These are phyloP conservation scores for Penicillium sp. DNA, from an alignment of 2,329 filamentous ascomycete genomes.

Conservation along the genomic window DNA sequence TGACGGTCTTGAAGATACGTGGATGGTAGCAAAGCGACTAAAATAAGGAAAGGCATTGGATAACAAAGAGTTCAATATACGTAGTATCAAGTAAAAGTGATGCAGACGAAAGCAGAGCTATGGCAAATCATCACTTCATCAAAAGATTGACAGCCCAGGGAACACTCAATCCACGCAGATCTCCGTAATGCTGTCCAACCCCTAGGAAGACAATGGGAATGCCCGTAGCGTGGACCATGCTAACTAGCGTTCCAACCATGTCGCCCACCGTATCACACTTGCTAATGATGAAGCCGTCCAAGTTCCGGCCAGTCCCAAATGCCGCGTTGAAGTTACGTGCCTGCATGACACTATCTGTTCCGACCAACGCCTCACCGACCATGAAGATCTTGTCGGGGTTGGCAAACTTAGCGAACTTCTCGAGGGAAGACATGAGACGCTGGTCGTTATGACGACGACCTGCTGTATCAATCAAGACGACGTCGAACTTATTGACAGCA, in stretches of 20 bases:
- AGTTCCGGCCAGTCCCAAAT: constrained; percentile 71
- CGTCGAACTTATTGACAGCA: constrained; percentile 71
- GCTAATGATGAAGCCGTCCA: constrained; percentile 97
- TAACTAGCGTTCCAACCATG: constrained; percentile 94
- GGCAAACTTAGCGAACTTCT: constrained; percentile 96
- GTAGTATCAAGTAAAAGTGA: background rate
- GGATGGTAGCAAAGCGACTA: too few relatives aligned
- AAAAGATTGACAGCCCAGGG: constrained; percentile 58
- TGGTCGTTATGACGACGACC: constrained; percentile 93
- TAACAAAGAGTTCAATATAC: too few relatives aligned
- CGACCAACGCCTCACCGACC: constrained; percentile 89
- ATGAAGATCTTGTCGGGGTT: constrained; percentile 98
- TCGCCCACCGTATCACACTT: constrained; percentile 99
- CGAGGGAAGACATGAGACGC: constrained; percentile 89
- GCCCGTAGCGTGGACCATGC: constrained; percentile 93
- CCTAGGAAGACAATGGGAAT: constrained; percentile 93
- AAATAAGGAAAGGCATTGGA: too few relatives aligned
- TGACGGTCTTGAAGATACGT: too few relatives aligned
- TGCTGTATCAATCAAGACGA: constrained; percentile 94
- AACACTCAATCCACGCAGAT: constrained; percentile 61
- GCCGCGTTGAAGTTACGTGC: constrained; percentile 93
- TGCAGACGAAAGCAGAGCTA: background rate
- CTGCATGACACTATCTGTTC: constrained; percentile 91
- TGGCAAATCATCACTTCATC: constrained; percentile 45
- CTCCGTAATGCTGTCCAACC: constrained; percentile 63